Percentiles rank a stretch among this genome's conserved stretches.
These are phyloP conservation scores for Ceratocystis variospora DNA, from an alignment of 2,329 filamentous ascomycete genomes.

Conservation along the genomic window DNA sequence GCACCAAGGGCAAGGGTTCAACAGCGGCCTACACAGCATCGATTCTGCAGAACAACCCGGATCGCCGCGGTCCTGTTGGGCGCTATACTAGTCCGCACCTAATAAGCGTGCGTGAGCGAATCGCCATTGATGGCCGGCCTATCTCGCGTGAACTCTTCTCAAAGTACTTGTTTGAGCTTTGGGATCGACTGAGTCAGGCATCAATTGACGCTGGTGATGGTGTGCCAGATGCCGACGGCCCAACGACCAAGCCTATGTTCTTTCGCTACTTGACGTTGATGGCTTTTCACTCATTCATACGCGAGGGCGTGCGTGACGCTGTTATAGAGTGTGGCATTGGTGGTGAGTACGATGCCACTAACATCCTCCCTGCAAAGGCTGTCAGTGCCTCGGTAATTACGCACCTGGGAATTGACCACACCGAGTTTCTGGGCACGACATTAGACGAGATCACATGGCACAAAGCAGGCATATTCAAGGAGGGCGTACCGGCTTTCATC, in stretches of 20 bases:
- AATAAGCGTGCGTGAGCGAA: constrained; percentile 69
- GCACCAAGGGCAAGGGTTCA: constrained; percentile 89
- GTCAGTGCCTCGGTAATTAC: constrained; percentile 63
- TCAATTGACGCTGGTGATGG: constrained; percentile 26
- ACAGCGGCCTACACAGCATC: constrained; percentile 72
- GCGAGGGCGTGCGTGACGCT: constrained; percentile 61
- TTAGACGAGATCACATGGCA: constrained; percentile 79
- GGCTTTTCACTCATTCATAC: constrained; percentile 69
- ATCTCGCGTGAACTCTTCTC: constrained; percentile 57
- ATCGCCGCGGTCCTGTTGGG: constrained; percentile 39
- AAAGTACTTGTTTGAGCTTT: constrained; percentile 69
- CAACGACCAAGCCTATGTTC: constrained; percentile 67
- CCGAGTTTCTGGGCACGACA: constrained; percentile 63
- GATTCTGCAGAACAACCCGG: constrained; percentile 43
- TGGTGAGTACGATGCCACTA: constrained; percentile 85
- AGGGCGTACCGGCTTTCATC: constrained; percentile 32
- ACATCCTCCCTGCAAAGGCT: constrained; percentile 51
- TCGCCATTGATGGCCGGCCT: constrained; percentile 61
- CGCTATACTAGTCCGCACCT: constrained; percentile 81
- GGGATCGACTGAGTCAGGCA: constrained; percentile 45
- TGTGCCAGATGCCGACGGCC: constrained; percentile 35
- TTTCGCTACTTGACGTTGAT: constrained; percentile 85
- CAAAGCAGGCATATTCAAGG: constrained; percentile 77
- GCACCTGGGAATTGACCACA: constrained; percentile 75
- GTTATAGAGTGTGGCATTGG: constrained; percentile 91